Base-by-base conservation (phyloP, 2,329 filamentous ascomycete genomes). In the Taxawa tesnikishii region DNA sequence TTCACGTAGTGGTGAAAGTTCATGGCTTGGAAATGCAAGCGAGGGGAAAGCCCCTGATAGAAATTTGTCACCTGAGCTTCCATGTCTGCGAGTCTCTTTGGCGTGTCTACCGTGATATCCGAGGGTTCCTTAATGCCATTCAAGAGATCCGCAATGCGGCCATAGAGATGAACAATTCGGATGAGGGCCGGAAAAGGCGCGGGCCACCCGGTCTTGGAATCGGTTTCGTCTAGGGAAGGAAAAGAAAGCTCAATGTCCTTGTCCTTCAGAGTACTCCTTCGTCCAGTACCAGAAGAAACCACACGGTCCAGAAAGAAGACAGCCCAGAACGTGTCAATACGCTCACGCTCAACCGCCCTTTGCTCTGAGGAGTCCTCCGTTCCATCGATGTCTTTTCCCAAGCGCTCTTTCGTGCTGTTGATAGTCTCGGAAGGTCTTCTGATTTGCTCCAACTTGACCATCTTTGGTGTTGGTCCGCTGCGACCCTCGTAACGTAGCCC, bases 1-100 rank as follows among this genome's bases (percentile, higher is more conserved):
- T 79, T 79, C 26, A 87, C 75, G 49, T 92, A 90, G 21, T 81
- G 73, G 53, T 85, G 82, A 51, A 93, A 93, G 55, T 92, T 92
- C 46, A 75, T 64, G 6, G 81, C 82, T 50, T 87, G 85, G 56
- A 93, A 93, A 50, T 85, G 79, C 6, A 93, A 65, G 28, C 72
- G 74, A 3, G 70, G 64, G 25, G 85, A 82, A 44, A 88, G 70
- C 31, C 70, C 73, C 51, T 88, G 83, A 49, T 92, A 75, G 31
- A 75, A 73, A 7, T 66, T 62, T 34, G 82, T 92, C 28, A 93
- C 61, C 40, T 88, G 79, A 37, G 71, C 75, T 53, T 92, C 84
- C 73, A 92, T 83, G n/a, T 71, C 69, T 8, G 70, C 70, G 5
- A 93, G 66, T 38, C 73, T 73, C 41, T 75, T 70, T 48, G 85